These are phyloP conservation scores for Batrachochytrium dendrobatidis DNA, from an alignment of 371 early-diverging fungal species.

Conservation along the genomic window DNA sequence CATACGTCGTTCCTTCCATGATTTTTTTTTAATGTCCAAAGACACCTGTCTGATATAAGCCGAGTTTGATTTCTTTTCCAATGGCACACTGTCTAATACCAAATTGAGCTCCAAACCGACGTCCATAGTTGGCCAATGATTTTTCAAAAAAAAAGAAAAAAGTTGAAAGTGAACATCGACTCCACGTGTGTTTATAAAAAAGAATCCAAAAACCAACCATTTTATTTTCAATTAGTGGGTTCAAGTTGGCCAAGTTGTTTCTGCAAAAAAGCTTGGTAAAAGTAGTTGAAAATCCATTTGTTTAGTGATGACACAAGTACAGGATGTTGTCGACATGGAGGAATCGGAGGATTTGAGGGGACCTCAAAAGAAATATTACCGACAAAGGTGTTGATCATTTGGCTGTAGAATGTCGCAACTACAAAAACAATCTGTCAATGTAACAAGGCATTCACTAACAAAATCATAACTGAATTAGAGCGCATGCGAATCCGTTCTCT, in stretches of 20 bases:
- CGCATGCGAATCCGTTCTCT: constrained; percentile 97
- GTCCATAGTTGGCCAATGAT: too few species aligned
- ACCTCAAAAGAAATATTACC: constrained; percentile 48
- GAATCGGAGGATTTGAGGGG: constrained; percentile 17
- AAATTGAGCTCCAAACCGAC: constrained; percentile 66
- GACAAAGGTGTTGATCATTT: constrained; percentile 30
- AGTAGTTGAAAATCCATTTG: too few species aligned
- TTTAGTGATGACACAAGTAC: too few species aligned
- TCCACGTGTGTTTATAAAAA: too few species aligned
- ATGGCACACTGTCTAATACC: neutral
- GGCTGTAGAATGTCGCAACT: neutral
- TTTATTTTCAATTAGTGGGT: too few species aligned
- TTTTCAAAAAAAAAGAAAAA: too few species aligned
- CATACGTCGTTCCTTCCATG: constrained; percentile 14
- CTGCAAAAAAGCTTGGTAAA: too few species aligned
- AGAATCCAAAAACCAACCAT: too few species aligned
- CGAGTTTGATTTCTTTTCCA: constrained; percentile 4
- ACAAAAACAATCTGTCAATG: neutral
- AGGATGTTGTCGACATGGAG: neutral
- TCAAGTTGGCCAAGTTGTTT: constrained; percentile 7
- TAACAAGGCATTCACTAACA: neutral
- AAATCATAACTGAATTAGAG: constrained; percentile 58
- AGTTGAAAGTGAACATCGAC: too few species aligned
- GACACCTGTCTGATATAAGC: constrained; percentile 1
- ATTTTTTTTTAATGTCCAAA: constrained; percentile 13